Conservation (phyloP, 1,139 yeast genomes). For the Debaryomyces singareniensis region DNA sequence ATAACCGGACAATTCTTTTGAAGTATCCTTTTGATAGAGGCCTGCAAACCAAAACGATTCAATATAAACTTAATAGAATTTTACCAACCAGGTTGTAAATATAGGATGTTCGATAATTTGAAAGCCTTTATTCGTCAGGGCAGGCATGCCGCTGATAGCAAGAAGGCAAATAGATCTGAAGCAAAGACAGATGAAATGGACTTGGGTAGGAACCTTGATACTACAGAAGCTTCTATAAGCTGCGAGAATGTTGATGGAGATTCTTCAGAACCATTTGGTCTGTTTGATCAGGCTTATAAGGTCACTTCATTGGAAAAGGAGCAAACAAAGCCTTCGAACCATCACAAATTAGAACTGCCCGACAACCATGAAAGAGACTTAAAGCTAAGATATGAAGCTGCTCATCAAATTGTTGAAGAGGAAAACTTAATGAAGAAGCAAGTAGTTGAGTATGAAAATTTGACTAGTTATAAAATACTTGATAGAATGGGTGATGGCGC, state of each 20-base stretch:
- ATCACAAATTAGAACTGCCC: background rate
- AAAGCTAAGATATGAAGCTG: constrained; percentile 29
- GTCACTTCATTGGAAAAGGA: constrained; percentile 1
- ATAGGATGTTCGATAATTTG: constrained; percentile 48
- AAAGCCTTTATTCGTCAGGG: constrained; percentile 84
- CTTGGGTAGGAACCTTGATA: too few species aligned
- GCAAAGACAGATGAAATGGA: background rate
- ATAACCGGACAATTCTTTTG: too few species aligned
- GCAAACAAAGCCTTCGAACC: background rate
- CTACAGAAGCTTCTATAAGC: background rate
- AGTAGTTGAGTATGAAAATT: constrained; percentile 38
- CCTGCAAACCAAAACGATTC: too few species aligned
- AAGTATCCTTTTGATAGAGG: too few species aligned
- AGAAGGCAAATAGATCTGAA: constrained; percentile 4
- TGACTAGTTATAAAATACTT: constrained; percentile 46
- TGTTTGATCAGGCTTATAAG: background rate
- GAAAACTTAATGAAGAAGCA: constrained; percentile 38
- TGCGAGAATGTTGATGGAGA: background rate
- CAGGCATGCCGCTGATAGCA: constrained; percentile 55
- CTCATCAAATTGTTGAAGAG: constrained; percentile 57
- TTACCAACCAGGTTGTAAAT: background rate
- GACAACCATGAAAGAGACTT: background rate
- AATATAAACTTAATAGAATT: background rate
- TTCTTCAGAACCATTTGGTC: background rate
- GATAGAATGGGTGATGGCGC: constrained; percentile 91